These are phyloP conservation scores for Tylopilus rubrobrunneus DNA, from an alignment of 768 basidiomycete genomes.

Conservation along the genomic window DNA sequence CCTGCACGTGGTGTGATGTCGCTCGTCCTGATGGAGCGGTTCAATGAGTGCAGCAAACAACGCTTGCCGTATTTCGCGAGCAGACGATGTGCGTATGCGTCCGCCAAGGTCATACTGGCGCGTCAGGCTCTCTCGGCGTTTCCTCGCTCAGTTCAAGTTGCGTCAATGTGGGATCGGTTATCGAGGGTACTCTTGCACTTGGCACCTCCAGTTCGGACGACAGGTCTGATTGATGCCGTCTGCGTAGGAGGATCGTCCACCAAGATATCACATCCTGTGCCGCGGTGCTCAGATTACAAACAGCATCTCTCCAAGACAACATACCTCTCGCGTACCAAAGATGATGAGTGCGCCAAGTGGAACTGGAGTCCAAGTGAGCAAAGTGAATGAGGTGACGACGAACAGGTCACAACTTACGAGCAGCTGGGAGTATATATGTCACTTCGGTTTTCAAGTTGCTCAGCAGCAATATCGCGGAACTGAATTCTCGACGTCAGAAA, in stretches of 20 bases:
- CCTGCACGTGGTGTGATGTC: neutral
- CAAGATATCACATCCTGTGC: constrained; percentile 37
- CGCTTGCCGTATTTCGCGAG: constrained; percentile 1
- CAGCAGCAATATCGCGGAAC: constrained; percentile 38
- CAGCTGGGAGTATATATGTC: constrained; percentile 48
- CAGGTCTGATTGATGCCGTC: constrained; percentile 7
- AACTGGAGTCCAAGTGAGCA: constrained; percentile 32
- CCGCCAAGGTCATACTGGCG: constrained; percentile 10
- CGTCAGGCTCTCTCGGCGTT: neutral
- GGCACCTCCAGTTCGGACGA: constrained; percentile 17
- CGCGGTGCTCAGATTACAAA: neutral
- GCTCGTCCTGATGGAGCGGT: neutral
- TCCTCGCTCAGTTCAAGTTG: constrained; percentile 1
- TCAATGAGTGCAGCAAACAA: constrained; percentile 1
- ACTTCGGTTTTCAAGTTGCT: constrained; percentile 27
- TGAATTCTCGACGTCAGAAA: neutral
- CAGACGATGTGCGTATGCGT: neutral
- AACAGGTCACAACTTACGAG: constrained; percentile 33
- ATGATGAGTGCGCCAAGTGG: constrained; percentile 46
- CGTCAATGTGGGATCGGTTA: constrained; percentile 10
- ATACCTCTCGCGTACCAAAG: constrained; percentile 49
- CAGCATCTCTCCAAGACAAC: neutral
- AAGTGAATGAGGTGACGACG: neutral
- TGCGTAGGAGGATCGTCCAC: constrained; percentile 24
- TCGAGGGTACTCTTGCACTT: constrained; percentile 21